Evolutionary conservation across 495 filamentous ascomycete genomes (phyloP).

Genomic region (Penicillium waksmanii): DNA sequence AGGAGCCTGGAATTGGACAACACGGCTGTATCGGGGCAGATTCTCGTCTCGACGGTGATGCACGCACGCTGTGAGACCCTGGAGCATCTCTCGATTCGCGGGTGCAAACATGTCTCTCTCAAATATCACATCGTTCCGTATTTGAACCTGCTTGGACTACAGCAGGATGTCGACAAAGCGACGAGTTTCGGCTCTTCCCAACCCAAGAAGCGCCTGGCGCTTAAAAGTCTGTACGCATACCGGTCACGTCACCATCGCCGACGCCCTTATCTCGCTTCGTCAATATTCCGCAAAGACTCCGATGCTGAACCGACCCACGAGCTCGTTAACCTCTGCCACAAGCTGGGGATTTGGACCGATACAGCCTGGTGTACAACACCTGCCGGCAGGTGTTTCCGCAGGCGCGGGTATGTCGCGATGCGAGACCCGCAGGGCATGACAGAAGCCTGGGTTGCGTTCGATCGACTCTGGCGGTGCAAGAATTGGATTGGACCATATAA

Average conservation of each 20-base stretch:
- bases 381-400: constrained; percentile 58
- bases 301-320: constrained; percentile 66
- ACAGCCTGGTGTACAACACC: constrained; percentile 67
- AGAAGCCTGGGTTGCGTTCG: constrained; percentile 68
- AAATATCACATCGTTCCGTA: constrained; percentile 68
- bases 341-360: constrained; percentile 65
- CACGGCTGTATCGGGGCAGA: constrained; percentile 61
- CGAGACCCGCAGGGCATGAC: constrained; percentile 54
- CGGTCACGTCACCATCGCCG: constrained; percentile 64
- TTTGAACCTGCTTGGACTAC: constrained; percentile 53
- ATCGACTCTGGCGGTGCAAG: constrained; percentile 62
- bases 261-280: constrained; percentile 60
- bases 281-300: constrained; percentile 58
- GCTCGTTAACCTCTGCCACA: constrained; percentile 63
- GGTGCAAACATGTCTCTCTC: constrained; percentile 67
- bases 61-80: constrained; percentile 55
- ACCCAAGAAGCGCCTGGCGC: constrained; percentile 45
- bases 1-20: constrained; percentile 63
- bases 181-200: constrained; percentile 37
- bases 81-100: constrained; percentile 62
- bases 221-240: constrained; percentile 65
- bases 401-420: constrained; percentile 60
- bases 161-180: constrained; percentile 49
- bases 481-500: constrained; percentile 56
- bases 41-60: constrained; percentile 56